Evolutionary conservation across 495 filamentous ascomycete species (phyloP), one percentile per base, ranked within the genome.

Genomic region (Aspergillus diversus): DNA sequence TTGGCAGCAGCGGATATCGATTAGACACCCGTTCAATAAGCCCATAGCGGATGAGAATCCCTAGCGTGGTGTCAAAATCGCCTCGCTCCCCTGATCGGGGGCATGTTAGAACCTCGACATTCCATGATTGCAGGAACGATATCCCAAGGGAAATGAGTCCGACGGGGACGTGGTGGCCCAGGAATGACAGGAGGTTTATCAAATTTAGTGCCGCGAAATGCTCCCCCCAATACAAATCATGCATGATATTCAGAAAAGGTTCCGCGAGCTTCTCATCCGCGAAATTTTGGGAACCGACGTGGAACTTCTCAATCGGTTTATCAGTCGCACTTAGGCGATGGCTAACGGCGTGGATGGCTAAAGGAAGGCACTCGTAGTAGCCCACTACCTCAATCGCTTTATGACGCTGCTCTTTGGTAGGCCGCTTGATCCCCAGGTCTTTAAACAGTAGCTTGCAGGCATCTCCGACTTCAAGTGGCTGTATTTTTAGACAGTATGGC

Each of bases 271-370:
- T 88, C 15, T 90, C 86, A 52, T 87, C 84, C 5, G 81, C 87
- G 53, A 87, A 78, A 58, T 89, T 90, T 16, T 50, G 47, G n/a
- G 85, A 86, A 66, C 83, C 82, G 34, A 93, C 76, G 33, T 75
- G 79, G 65, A 92, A 93, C 61, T 80, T 85, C 5, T 86, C 83
- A 7, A 95, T 80, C 1, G 90, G 88, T 63, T 91, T 89, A 21
- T 83, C 77, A 0, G 87, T 92, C 3, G 86, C 84, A 50, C 86
- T 91, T 7, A 95, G 81, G 31, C 90, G 86, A 60, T 89, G 88
- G 8, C 90, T 89, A 5, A 90, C 89, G 5, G 90, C 88, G 66
- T 92, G 89, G 43, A 95, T 93, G 53, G 91, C 90, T 16, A 93
- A 73, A 13, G 91, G 91, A 11, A 94, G 77, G 61, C 86, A 83